Evolutionary conservation across 192 early-diverging fungal genomes (phyloP), one percentile per base, ranked within the genome.

Genomic region (Entophlyctis helioformis): DNA sequence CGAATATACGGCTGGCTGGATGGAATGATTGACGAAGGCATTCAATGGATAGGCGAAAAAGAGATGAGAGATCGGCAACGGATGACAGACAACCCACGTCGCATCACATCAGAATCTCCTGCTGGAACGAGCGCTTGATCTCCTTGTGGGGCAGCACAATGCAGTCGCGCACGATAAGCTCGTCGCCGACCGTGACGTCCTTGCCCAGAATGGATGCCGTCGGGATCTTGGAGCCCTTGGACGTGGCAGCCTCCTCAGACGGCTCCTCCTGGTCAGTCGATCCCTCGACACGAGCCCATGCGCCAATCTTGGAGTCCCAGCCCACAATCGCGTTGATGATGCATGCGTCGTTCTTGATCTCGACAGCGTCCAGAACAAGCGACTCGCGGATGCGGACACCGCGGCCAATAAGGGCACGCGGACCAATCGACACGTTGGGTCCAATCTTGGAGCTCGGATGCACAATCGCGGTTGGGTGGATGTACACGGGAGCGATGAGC

Each of bases 121-220:
- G 86, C 62, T 92, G 88, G 71, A 82, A 88, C 63, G 74, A 83
- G 33, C 62, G 48, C 61, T 85, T 85, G 45, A 98, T 71, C 46
- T 93, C 95, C 81, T 98, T 98, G 72, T 96, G 85, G 21, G 95
- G 95, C 52, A 98, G 58, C 24, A 98, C 92, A 46, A 96, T 90
- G 50, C 91, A 96, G 72, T 96, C 94, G 54, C 95, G 76, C 51
- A 98, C 86, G 26, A 90, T 81, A 44, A 78, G 76, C 69, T 98
- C 95, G 59, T 95, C 89, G 54, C 81, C 84, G 39, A 98, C 85
- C 8, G 76, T 74, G 19, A 96, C 91, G 54, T 87, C 89, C 56
- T 90, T 87, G 40, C 82, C 91, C 21, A 98, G 70, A 45, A 98
- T 92, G 33, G 86, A 82, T 43, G 91, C 83, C 44, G 78, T 83